Evolutionary conservation across 164 flowering plant genomes (phyloP).

Genomic region (Euptelea pleiosperma): DNA sequence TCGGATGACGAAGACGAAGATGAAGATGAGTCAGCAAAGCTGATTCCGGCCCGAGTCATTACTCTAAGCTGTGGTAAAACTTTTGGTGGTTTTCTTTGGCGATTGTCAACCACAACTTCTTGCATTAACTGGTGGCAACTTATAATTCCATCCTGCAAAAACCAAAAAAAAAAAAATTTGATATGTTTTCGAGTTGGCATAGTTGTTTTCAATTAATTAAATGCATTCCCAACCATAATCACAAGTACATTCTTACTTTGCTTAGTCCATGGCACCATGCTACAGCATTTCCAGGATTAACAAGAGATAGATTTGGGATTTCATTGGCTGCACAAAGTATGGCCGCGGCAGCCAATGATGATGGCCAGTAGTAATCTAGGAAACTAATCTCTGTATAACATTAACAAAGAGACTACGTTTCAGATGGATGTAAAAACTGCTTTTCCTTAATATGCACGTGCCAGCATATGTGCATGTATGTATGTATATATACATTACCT

Average conservation of each 20-base stretch:
- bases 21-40: slow-evolving; percentile 41
- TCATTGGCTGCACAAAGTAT: slow-evolving; percentile 69
- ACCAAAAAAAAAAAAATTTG: no score
- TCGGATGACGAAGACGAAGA: slow-evolving; percentile 39
- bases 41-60: slow-evolving; percentile 35
- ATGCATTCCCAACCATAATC: slow-evolving; percentile 2
- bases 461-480: no score
- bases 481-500: slow-evolving; percentile 41
- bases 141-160: slow-evolving; percentile 67
- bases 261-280: slow-evolving; percentile 76
- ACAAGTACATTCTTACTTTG: slow-evolving; percentile 49
- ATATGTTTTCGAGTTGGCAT: slow-evolving; percentile 18
- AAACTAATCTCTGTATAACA: slow-evolving; percentile 56
- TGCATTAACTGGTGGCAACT: slow-evolving; percentile 63
- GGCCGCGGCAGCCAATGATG: slow-evolving; percentile 82
- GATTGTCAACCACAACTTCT: slow-evolving; percentile 28
- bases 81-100: slow-evolving; percentile 38
- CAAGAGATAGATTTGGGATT: slow-evolving; percentile 49
- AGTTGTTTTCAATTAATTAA: neutral
- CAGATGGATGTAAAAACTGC: neutral
- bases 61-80: slow-evolving; percentile 54
- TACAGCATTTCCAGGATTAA: slow-evolving; percentile 54
- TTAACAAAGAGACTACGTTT: neutral
- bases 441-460: neutral
- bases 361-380: slow-evolving; percentile 65